Base-by-base conservation (phyloP, 805 yeast species). In the Ascoidea tarda region DNA sequence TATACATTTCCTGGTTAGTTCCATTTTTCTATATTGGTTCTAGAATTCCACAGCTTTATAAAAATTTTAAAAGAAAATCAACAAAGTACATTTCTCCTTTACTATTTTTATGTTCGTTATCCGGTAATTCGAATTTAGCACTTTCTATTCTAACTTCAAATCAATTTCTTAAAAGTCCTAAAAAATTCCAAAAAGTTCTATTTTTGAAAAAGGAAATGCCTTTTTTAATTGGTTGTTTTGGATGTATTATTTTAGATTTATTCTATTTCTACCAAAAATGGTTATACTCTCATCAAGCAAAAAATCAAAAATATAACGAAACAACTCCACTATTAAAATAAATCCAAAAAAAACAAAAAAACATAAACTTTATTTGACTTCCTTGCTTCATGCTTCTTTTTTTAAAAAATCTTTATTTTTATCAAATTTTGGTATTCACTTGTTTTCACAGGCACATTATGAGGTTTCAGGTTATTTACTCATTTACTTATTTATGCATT, bases 21-120 rank as follows among this genome's bases (percentile, higher is more conserved):
- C 86, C 95, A 0, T 59, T 67, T 5, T 79, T 87, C 52, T 90
- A 91, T 62, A 75, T 88, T 48, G 70, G 80, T 10, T 86, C 96
- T 2, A 74, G 98, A 56, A 64, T 88, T 49, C 98, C 98, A 1
- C 98, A 90, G 63, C 69, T 90, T 50, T 69, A 75, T 62, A 88
- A 85, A 64, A 90, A 90, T 66, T 82, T 78, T 63, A 60, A 69
- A 51, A 72, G 96, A 46, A 85, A 86, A 63, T 86, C 96, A 1
- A 93, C 95, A 0, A 82, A 84, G 42, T 97, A 96, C 2, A 71
- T 89, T 2, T 85, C 96, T 1, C 88, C 95, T 32, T 65, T 85
- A 49, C 70, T 89, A 32, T 90, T 90, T 64, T 38, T 38, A 10
- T 38, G 8, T 14, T 78, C 77, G 6, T 79, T 91, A 16, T 95